phyloP scores from a whole-genome alignment of 805 yeast genomes.

The Metschnikowia arizonensis region DNA sequence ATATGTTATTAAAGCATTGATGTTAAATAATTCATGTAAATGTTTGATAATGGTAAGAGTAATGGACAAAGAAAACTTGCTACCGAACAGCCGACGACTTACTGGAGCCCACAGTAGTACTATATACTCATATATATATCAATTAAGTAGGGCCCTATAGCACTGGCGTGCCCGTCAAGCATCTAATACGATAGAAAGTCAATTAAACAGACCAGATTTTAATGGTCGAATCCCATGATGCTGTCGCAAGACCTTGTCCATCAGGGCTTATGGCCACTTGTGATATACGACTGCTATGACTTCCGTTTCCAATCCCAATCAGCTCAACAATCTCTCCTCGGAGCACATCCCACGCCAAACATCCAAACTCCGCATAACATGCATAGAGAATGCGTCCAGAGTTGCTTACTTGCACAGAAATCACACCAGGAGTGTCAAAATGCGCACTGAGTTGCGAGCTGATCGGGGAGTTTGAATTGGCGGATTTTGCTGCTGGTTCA shows the following conservation, averaged over 20 bases:
- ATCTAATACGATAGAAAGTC: too few relatives aligned
- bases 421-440: constrained; percentile 63
- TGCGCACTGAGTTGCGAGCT: constrained; percentile 23
- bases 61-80: too few relatives aligned
- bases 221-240: constrained; percentile 76
- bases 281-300: constrained; percentile 56
- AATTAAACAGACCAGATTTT: constrained; percentile 53
- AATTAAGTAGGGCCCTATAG: too few relatives aligned
- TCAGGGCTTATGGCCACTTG: constrained; percentile 65
- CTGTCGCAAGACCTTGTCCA: constrained; percentile 73
- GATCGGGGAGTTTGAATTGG: constrained; percentile 8
- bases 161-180: too few relatives aligned
- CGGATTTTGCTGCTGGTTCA: constrained; percentile 9
- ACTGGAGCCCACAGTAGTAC: too few relatives aligned
- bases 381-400: constrained; percentile 73
- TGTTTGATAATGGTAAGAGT: too few relatives aligned
- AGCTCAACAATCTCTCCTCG: constrained; percentile 61
- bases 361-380: constrained; percentile 71
- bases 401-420: constrained; percentile 65
- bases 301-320: constrained; percentile 45
- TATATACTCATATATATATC: too few relatives aligned
- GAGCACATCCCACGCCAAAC: constrained; percentile 74
- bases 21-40: too few relatives aligned
- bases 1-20: constrained; percentile 4
- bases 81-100: too few relatives aligned